Evolutionary conservation across 2,329 filamentous ascomycete species (phyloP).

Genomic region (Penicillium psychrosexuale): DNA sequence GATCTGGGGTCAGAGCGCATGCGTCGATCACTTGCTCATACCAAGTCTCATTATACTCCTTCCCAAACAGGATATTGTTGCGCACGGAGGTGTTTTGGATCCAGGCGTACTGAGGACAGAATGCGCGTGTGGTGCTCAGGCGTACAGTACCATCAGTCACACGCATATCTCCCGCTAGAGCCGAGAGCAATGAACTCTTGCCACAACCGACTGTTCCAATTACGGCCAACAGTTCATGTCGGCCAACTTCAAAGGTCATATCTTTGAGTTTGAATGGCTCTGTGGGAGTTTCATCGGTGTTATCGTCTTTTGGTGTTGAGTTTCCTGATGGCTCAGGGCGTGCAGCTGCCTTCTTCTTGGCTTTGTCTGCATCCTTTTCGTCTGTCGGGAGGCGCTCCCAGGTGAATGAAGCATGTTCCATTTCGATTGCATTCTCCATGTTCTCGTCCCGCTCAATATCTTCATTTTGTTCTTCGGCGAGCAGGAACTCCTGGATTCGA

Average conservation of each 20-base stretch:
- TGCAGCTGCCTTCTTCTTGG: constrained; percentile 47
- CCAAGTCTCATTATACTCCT: constrained; percentile 70
- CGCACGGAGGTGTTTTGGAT: constrained; percentile 87
- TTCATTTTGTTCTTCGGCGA: constrained; percentile 80
- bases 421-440: constrained; percentile 59
- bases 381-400: constrained; percentile 55
- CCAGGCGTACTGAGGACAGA: constrained; percentile 97
- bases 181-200: constrained; percentile 84
- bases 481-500: constrained; percentile 82
- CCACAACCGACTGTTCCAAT: constrained; percentile 69
- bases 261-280: constrained; percentile 44
- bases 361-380: constrained; percentile 15
- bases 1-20: constrained; percentile 78
- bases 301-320: constrained; percentile 7
- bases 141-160: constrained; percentile 69
- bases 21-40: constrained; percentile 80
- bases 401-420: constrained; percentile 65
- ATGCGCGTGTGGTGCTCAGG: constrained; percentile 76
- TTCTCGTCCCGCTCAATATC: constrained; percentile 58
- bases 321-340: constrained; percentile 11
- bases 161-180: constrained; percentile 87
- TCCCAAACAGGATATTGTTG: constrained; percentile 90
- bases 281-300: constrained; percentile 14
- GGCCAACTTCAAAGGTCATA: constrained; percentile 35
- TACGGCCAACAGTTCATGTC: constrained; percentile 56